Base-by-base conservation (phyloP, 768 basidiomycete species). In the Agrocybe chaxingu region DNA sequence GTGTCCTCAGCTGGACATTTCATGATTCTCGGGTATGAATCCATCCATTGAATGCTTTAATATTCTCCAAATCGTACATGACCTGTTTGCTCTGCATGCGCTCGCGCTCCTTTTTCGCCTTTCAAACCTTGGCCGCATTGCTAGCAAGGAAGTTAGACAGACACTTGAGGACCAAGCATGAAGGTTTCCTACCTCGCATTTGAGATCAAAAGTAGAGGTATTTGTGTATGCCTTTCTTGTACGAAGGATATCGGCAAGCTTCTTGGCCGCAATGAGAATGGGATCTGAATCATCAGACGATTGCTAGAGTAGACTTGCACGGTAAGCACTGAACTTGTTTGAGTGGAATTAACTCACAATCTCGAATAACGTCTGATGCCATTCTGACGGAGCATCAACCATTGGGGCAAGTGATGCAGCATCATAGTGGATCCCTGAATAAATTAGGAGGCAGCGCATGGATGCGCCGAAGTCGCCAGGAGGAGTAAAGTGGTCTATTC, bases 341-440 rank as follows among this genome's bases (percentile, higher is more conserved):
- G 10, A n/a, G 38, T n/a, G 38, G 34, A 38, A 41, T 35, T 48
- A 45, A 51, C 79, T 61, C 52, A 78, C 81, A 8, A 84, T 72
- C 7, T 84, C 85, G 62, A 92, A 92, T 42, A 89, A 63, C 2
- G 89, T 92, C 60, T 92, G 88, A 68, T 98, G 95, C 80, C 95
- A 99, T 51, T 90, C 93, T 24, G 72, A 62, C 0, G 91, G 89
- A 2, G 88, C 90, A 41, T 84, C 83, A 7, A 74, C 71, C 66
- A 81, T 75, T 0, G 92, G 97, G 11, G 95, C 83, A 36, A 95
- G 70, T 0, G 89, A 85, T 4, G 87, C 82, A 7, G 91, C 91
- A 66, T 99, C 96, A 67, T 99, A 99, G 66, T 98, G 95, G 41
- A 98, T 97, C 2, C 96, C 96, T 0, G 90, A 92, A 70, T 98